Conservation (phyloP, 257 asterid species). For the Scutellaria baicalensis region DNA sequence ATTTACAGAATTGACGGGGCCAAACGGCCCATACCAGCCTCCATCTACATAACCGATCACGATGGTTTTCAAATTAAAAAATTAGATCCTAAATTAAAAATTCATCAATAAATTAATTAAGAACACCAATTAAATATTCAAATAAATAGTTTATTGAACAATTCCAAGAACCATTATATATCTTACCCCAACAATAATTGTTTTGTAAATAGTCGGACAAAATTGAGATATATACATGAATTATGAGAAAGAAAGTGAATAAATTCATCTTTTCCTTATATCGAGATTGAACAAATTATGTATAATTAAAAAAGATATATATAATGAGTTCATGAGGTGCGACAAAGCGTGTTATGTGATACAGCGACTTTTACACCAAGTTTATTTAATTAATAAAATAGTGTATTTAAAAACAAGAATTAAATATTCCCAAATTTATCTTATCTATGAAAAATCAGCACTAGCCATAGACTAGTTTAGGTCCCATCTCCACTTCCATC, state of each 20-base stretch:
- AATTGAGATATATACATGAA: too few relatives aligned
- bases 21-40: neutral
- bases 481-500: slow-evolving; percentile 41
- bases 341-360: slow-evolving; percentile 56
- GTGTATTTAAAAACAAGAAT: neutral
- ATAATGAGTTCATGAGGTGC: slow-evolving; percentile 30
- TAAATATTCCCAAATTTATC: slow-evolving; percentile 12
- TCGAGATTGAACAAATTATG: too few relatives aligned
- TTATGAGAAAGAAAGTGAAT: neutral
- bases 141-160: neutral
- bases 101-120: neutral
- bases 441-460: slow-evolving; percentile 22
- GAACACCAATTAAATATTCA: neutral
- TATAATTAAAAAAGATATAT: neutral
- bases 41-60: neutral
- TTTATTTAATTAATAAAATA: slow-evolving; percentile 1
- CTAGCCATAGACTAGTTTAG: slow-evolving; percentile 24
- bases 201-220: too few relatives aligned
- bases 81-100: neutral
- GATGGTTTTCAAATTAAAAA: neutral
- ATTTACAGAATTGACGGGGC: neutral
- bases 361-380: slow-evolving; percentile 34
- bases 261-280: neutral
- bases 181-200: neutral
- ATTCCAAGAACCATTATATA: neutral